Base-by-base conservation (phyloP, 306 rosid genomes). In the Glycine soja region DNA sequence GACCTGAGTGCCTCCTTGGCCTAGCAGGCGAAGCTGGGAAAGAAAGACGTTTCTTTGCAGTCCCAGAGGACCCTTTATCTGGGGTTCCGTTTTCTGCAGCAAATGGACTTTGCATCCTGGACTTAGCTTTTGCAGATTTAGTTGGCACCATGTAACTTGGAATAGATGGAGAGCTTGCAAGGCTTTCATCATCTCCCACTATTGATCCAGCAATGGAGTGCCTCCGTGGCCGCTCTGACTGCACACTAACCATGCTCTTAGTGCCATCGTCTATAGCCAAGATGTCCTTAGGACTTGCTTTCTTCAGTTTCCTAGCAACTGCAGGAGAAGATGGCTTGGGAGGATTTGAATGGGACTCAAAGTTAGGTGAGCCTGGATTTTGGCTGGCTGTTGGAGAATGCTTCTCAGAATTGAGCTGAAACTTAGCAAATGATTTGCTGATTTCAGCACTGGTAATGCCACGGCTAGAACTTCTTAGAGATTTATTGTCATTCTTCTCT, bases 101-200 rank as follows among this genome's bases (percentile, higher is more conserved):
- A 15, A 85, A 62, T 45, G 95, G 97, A 80, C 93, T 90, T 57
- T 90, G 93, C 82, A 87, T 66, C 85, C 88, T 89, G 30, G 97
- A 88, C 92, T 90, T 95, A 0, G 98, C 97, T 86, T 89, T 92
- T 48, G 98, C 94, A 30, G 98, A 95, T 83, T 89, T 85, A 42
- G 99, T 91, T 32, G 95, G 89, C 64, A 91, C 90, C 98, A 93
- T 95, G 89, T 95, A 95, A 88, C 96, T 93, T 2, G 96, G 97
- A 76, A 93, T 75, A 9, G 95, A 69, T 40, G 87, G 87, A 77
- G 93, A 89, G 89, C 94, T 89, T 30, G 89, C 95, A 15, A 93
- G 88, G 78, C 97, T 90, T 68, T 88, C 95, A 9, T 91, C 91
- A 75, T 93, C 99, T 83, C 90, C 87, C 72, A 84, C 83, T 2